phyloP scores from a whole-genome alignment of 139 green algal genomes.

The Penium margaritaceum region DNA sequence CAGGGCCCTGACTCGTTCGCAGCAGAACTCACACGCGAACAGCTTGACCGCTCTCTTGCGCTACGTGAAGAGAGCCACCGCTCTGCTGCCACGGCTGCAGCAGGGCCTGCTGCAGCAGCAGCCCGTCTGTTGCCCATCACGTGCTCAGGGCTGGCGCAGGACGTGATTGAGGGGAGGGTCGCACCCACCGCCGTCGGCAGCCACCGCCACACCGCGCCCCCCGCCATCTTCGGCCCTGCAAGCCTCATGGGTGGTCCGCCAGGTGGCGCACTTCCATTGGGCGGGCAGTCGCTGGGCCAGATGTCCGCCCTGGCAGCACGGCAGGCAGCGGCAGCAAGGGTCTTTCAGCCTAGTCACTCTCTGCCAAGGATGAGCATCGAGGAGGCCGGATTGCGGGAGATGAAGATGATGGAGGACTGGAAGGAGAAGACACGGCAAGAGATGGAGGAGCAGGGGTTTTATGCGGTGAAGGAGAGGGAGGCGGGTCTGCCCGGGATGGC shows the following conservation, averaged over 20 bases:
- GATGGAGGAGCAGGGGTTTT: slow-evolving; percentile 27
- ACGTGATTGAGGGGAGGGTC: slow-evolving; percentile 46
- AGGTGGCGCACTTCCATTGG: slow-evolving; percentile 37
- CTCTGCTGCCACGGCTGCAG: no score
- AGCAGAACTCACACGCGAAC: no score
- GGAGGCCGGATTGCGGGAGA: slow-evolving; percentile 38
- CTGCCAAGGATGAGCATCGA: slow-evolving; percentile 65
- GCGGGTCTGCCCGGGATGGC: no score
- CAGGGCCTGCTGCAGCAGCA: no score
- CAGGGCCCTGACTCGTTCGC: no score
- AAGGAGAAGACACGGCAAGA: slow-evolving; percentile 7
- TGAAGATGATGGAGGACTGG: slow-evolving; percentile 28
- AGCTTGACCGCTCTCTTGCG: no score
- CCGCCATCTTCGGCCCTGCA: slow-evolving; percentile 21
- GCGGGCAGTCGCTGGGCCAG: background rate
- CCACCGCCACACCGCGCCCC: background rate
- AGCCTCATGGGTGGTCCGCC: slow-evolving; percentile 47
- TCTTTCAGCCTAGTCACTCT: slow-evolving; percentile 71
- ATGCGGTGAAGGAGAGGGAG: no score
- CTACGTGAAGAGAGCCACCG: no score
- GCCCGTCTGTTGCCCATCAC: no score
- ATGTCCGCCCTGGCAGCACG: slow-evolving; percentile 23
- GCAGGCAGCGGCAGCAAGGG: slow-evolving; percentile 40
- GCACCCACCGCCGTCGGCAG: background rate
- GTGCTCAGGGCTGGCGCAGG: slow-evolving; percentile 49